Base-by-base conservation (phyloP, 1,284 basidiomycete species). In the Stygiomarasmius scandens region DNA sequence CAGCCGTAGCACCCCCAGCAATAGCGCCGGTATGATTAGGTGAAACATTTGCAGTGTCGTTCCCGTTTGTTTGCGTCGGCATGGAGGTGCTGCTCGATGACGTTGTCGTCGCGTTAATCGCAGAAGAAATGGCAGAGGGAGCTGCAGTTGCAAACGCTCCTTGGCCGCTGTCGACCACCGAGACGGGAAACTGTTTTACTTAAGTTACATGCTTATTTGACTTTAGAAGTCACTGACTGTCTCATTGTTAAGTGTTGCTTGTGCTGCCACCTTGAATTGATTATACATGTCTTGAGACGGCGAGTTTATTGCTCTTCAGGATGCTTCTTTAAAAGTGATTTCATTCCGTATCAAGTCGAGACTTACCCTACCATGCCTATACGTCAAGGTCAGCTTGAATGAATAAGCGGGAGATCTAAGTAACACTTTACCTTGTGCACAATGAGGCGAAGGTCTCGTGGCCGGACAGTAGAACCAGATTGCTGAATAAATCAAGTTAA, bases 221-320 rank as follows among this genome's bases (percentile, higher is more conserved):
- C 41, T n/a, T 5, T 58, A 47, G 23, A 14, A 14, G 14, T 44
- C 16, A 66, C 69, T 58, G 52, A 74, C 73, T 23, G 53, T 51
- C 14, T 66, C 60, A 1, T 61, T 67, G 1, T 50, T 53, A 11
- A 65, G 61, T 11, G 70, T 68, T 19, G 43, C 16, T 58, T 71
- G 71, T 6, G 74, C 73, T 27, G 69, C 64, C 14, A 60, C 52
- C 12, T 62, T 20, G 45, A 64, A 75, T 16, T 64, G 51, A 2
- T 67, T 38, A 49, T 63, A 75, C 44, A 55, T 49, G 1, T 24
- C 52, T 23, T 66, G 63, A 6, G 67, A 70, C n/a, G 73, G 73
- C 1, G 74, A 70, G 47, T 77, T 77, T 51, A 76, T 77, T 3
- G 61, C 72, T 5, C 73, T 75, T 50, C 14, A 22, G n/a, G 16